These are phyloP conservation scores for Pyronema domesticum DNA, from an alignment of 495 filamentous ascomycete genomes.

Conservation along the genomic window DNA sequence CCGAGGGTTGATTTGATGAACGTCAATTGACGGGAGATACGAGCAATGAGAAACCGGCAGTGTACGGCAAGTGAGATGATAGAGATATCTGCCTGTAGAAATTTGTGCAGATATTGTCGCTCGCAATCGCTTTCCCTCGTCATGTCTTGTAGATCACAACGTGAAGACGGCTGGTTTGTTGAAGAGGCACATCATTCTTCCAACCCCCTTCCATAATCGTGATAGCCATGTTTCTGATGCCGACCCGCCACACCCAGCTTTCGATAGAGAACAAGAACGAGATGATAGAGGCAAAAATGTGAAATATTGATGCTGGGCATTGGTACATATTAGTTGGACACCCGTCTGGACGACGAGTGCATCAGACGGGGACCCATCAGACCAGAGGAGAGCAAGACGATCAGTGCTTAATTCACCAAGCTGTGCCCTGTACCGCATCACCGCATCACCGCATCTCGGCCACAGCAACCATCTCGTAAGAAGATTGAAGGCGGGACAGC, in stretches of 20 bases:
- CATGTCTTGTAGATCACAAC: not conserved
- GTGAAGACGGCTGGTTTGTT: not conserved
- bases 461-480: not conserved
- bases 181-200: not conserved
- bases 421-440: not conserved
- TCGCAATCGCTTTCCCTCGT: too few relatives aligned
- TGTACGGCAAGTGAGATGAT: too few relatives aligned
- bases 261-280: not conserved
- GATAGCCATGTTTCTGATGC: constrained; percentile 1
- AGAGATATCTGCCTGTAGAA: too few relatives aligned
- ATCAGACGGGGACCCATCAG: too few relatives aligned
- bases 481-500: not conserved
- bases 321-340: not conserved
- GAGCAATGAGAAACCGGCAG: too few relatives aligned
- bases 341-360: too few relatives aligned
- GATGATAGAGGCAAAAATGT: not conserved
- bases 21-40: too few relatives aligned
- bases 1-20: too few relatives aligned
- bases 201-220: not conserved
- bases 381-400: too few relatives aligned
- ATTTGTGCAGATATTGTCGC: too few relatives aligned
- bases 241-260: not conserved
- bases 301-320: not conserved
- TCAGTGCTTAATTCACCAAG: too few relatives aligned
- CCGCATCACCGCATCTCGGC: not conserved